A percentile compares a stretch with the other conserved stretches of the same genome.
Evolutionary conservation across 1,139 yeast genomes (phyloP).

Genomic region (Yamadazyma taylorii): DNA sequence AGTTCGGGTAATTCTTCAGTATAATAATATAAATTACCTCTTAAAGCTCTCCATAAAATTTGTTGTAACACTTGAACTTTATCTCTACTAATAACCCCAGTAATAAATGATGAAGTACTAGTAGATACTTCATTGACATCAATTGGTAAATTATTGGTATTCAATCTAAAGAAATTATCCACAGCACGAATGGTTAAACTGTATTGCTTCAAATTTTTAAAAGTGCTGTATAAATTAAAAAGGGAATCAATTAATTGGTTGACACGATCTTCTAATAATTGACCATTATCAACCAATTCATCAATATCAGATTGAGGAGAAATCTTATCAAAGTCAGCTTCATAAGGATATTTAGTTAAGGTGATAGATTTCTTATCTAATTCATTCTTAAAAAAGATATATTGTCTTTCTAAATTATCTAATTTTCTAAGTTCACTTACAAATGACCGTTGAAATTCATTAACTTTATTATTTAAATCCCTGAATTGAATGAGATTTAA

Average conservation of each 20-base stretch:
- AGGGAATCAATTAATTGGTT: slow-evolving; percentile 40
- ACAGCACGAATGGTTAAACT: slow-evolving; percentile 55
- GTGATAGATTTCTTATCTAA: slow-evolving; percentile 50
- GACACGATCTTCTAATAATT: slow-evolving; percentile 47
- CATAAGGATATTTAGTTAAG: slow-evolving; percentile 45
- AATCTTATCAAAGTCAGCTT: slow-evolving; percentile 33
- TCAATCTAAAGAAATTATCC: slow-evolving; percentile 58
- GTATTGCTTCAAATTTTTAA: slow-evolving; percentile 38
- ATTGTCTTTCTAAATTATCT: slow-evolving; percentile 69
- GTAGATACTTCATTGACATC: slow-evolving; percentile 24
- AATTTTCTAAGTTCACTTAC: slow-evolving; percentile 66
- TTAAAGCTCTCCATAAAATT: slow-evolving; percentile 87
- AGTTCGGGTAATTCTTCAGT: slow-evolving; percentile 62
- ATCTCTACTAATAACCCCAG: slow-evolving; percentile 80
- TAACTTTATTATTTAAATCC: slow-evolving; percentile 66
- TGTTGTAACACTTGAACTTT: slow-evolving; percentile 75
- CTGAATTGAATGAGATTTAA: slow-evolving; percentile 66
- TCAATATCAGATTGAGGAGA: slow-evolving; percentile 69
- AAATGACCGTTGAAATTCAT: slow-evolving; percentile 71
- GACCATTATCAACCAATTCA: slow-evolving; percentile 67
- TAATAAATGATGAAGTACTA: slow-evolving; percentile 48
- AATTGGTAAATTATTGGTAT: slow-evolving; percentile 26
- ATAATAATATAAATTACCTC: slow-evolving; percentile 84
- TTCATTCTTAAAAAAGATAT: slow-evolving; percentile 49
- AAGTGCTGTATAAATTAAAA: slow-evolving; percentile 33